Evolutionary conservation across 2,329 filamentous ascomycete species (phyloP), one percentile per base, ranked within the genome.

Genomic region (Phialophora macrospora): DNA sequence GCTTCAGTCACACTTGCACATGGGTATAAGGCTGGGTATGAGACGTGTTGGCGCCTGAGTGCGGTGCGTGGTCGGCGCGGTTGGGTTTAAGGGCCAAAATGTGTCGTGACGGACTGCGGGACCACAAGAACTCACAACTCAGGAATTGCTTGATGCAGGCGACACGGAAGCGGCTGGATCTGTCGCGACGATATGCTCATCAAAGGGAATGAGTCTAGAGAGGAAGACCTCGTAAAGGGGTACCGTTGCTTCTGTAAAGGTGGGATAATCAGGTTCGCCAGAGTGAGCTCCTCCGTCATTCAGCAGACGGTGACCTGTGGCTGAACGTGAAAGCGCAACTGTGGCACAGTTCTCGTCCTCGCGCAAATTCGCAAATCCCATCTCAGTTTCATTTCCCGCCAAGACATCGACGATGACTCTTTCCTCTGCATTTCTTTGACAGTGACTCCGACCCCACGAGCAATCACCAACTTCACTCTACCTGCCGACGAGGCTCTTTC

Each of bases 241-340:
- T 51, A 55, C 56, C 48, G 63, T 58, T 60, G 63, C 22, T 54
- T 57, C 49, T 55, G 52, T 34, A 61, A 61, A 62, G 55, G 63
- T 62, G 63, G 58, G 63, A 66, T 66, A 62, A 59, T 62, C 63
- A 61, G 51, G 59, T 66, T 60, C 46, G 54, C 41, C 44, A 52
- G 34, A 14, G 55, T 41, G 63, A 62, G 59, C 59, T 62, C 59
- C 63, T 66, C 63, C 63, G 60, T 66, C 63, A 66, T 66, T 52
- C 49, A 62, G 38, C 17, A 57, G 55, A 20, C 4, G 12, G 38
- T 44, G 38, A 44, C 17, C 12, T 62, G 55, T 63, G 61, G 55
- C 61, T 63, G 51, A 56, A 55, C 30, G 20, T 46, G 60, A 46
- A 41, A 41, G 24, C n/a, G 59, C 32, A 24, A 51, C 34, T 61